These are phyloP conservation scores for Phytophthora hibernalis DNA, from an alignment of 352 stramenopile species.

Conservation along the genomic window DNA sequence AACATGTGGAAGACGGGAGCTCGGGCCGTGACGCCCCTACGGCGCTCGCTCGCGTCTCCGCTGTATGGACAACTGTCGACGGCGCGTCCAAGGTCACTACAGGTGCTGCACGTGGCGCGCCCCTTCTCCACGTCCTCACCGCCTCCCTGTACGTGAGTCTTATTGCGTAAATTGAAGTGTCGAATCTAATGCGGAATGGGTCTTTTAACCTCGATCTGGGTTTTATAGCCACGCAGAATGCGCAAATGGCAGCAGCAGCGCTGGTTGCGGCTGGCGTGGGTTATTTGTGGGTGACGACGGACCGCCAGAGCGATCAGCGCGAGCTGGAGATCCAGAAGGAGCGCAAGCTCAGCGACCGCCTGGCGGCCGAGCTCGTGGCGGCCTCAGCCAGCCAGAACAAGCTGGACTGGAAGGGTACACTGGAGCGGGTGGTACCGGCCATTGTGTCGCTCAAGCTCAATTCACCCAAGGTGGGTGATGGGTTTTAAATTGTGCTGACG, in stretches of 20 bases:
- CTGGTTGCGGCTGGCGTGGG: conserved; percentile 46
- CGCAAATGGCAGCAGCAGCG: conserved; percentile 35
- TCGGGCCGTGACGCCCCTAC: conserved; percentile 13
- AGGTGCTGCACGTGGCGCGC: conserved; percentile 16
- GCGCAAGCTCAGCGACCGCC: conserved; percentile 66
- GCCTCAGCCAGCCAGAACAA: conserved; percentile 75
- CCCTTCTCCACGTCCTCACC: conserved; percentile 29
- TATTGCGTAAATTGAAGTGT: neutral
- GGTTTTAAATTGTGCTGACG: conserved; percentile 1
- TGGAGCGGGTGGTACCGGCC: conserved; percentile 84
- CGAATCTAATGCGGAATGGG: neutral
- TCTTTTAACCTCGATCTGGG: conserved; percentile 2
- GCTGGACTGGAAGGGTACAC: conserved; percentile 84
- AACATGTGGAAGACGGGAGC: conserved; percentile 42
- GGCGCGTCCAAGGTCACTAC: conserved; percentile 5
- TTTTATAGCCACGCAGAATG: conserved; percentile 33
- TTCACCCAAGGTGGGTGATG: conserved; percentile 69
- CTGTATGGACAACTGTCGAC: conserved; percentile 1
- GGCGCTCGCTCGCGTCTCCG: conserved; percentile 20
- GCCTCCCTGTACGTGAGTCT: conserved; percentile 29
- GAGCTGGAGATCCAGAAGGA: conserved; percentile 71
- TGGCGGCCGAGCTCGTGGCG: conserved; percentile 70
- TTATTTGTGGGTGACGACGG: conserved; percentile 60
- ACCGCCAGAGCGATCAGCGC: conserved; percentile 53
- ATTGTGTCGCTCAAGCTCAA: conserved; percentile 92